Percentiles rank a stretch among this genome's conserved stretches.
Evolutionary conservation across 2,329 filamentous ascomycete species (phyloP).

Genomic region (Coniochaeta sp.): DNA sequence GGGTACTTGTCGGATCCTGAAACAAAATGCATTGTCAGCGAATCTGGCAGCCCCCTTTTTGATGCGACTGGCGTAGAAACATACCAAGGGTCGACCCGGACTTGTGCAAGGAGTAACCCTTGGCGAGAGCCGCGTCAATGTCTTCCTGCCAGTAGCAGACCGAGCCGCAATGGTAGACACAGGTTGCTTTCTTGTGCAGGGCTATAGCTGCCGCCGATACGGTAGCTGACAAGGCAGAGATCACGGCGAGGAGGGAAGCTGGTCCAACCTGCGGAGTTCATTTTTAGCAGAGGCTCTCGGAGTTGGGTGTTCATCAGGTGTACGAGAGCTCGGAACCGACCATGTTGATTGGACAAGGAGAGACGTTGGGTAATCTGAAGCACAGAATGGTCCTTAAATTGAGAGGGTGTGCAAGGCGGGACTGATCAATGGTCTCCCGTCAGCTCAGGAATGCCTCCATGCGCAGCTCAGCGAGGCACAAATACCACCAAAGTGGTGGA

Average conservation of each 20-base stretch:
- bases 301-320: background rate
- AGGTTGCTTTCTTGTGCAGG: constrained; percentile 13
- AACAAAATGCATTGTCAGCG: background rate
- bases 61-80: background rate
- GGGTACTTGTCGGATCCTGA: constrained; percentile 26
- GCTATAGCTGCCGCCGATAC: constrained; percentile 15
- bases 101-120: constrained; percentile 24
- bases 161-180: constrained; percentile 28
- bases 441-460: too few relatives aligned
- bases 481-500: too few relatives aligned
- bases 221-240: background rate
- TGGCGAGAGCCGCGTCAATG: constrained; percentile 24
- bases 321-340: too few relatives aligned
- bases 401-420: too few relatives aligned
- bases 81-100: constrained; percentile 18
- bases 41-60: too few relatives aligned
- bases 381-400: too few relatives aligned
- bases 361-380: too few relatives aligned
- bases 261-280: background rate
- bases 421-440: too few relatives aligned
- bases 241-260: background rate
- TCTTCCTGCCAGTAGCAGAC: constrained; percentile 27
- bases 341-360: too few relatives aligned
- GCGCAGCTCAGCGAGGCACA: too few relatives aligned
- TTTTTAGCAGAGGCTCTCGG: background rate